A percentile compares a stretch with the other conserved stretches of the same genome.
These are phyloP conservation scores for Exophiala sideris DNA, from an alignment of 2,329 filamentous ascomycete species.

Conservation along the genomic window DNA sequence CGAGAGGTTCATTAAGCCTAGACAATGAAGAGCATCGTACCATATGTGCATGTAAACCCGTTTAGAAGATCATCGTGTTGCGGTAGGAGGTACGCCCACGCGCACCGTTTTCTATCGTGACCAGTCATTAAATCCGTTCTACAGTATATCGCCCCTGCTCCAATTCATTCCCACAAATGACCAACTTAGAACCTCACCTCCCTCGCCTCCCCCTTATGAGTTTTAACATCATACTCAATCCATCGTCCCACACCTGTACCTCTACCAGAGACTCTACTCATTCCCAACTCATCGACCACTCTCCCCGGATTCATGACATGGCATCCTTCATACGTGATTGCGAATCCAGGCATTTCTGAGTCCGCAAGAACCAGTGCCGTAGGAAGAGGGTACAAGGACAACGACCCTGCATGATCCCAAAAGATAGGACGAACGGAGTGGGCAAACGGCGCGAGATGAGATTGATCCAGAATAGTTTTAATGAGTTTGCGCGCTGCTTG, in stretches of 20 bases:
- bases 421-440: conserved; percentile 75
- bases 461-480: conserved; percentile 88
- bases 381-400: conserved; percentile 85
- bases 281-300: conserved; percentile 49
- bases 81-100: no score
- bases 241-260: conserved; percentile 62
- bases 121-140: no score
- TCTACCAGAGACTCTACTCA: conserved; percentile 46
- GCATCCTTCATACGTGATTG: conserved; percentile 89
- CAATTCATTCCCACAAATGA: no score
- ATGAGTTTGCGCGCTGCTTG: conserved; percentile 70
- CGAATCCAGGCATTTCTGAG: conserved; percentile 75
- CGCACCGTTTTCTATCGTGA: no score
- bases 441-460: conserved; percentile 81
- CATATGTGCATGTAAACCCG: no score
- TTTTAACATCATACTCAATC: conserved; percentile 78
- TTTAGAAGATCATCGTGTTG: no score
- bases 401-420: conserved; percentile 76
- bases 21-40: no score
- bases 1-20: no score
- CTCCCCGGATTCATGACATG: conserved; percentile 90
- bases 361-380: conserved; percentile 81
- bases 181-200: conserved; percentile 59
- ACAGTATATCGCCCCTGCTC: no score
- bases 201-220: conserved; percentile 57